These are phyloP conservation scores for Debaryomycetaceae sp. DNA, from an alignment of 1,139 yeast species.

Conservation along the genomic window DNA sequence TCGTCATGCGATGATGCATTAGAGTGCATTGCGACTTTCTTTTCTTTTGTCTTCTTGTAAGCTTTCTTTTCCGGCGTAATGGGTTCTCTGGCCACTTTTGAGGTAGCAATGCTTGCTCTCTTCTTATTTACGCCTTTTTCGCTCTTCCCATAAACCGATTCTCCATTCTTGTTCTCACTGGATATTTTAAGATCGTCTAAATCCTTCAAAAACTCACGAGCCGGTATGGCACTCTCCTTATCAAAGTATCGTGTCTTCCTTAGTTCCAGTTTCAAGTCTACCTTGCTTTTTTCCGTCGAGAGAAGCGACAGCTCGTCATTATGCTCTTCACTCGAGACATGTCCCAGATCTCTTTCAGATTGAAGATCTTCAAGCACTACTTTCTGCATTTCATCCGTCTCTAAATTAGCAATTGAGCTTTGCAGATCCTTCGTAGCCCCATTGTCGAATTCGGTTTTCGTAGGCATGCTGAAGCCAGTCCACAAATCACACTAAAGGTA, in stretches of 20 bases:
- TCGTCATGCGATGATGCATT: neutral
- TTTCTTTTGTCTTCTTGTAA: neutral
- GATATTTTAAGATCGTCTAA: slow-evolving; percentile 21
- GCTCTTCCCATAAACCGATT: neutral
- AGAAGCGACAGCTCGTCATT: neutral
- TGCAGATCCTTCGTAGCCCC: neutral
- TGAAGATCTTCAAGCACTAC: slow-evolving; percentile 8
- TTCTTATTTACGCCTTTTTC: slow-evolving; percentile 1
- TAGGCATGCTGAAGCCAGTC: neutral
- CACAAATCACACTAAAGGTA: no score
- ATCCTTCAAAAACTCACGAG: slow-evolving; percentile 23
- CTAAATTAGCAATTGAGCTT: neutral
- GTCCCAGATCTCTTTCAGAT: slow-evolving; percentile 22
- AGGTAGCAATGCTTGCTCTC: neutral
- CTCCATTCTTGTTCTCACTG: slow-evolving; percentile 20
- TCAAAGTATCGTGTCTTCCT: slow-evolving; percentile 3
- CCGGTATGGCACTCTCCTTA: slow-evolving; percentile 1
- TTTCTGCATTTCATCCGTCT: neutral
- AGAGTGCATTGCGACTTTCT: neutral
- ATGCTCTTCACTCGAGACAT: slow-evolving; percentile 7
- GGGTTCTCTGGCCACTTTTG: neutral
- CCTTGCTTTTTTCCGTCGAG: neutral
- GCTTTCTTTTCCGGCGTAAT: neutral
- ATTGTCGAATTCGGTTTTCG: neutral
- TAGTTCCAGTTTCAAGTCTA: neutral